These are phyloP conservation scores for Heliocybe sulcata DNA, from an alignment of 1,284 basidiomycete genomes.

Conservation along the genomic window DNA sequence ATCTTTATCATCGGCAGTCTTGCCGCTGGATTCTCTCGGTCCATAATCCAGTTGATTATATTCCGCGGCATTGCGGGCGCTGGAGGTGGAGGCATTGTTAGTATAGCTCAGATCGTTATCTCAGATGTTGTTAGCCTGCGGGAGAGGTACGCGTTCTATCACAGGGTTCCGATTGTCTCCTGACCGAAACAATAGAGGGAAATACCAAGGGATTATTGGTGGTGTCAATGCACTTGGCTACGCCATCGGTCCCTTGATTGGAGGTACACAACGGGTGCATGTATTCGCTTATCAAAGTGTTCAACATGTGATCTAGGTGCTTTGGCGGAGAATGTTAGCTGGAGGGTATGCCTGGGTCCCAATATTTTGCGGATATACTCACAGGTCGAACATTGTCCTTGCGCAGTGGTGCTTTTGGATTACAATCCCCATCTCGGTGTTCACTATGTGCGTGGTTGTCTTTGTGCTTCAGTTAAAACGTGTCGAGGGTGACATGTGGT, in stretches of 20 bases:
- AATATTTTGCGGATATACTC: slow-evolving; percentile 1
- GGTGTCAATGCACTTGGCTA: slow-evolving; percentile 42
- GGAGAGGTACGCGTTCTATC: slow-evolving; percentile 34
- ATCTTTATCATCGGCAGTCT: slow-evolving; percentile 61
- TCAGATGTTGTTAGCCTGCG: slow-evolving; percentile 57
- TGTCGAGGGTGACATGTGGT: slow-evolving; percentile 49
- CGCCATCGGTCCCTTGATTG: slow-evolving; percentile 50
- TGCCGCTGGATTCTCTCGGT: slow-evolving; percentile 50
- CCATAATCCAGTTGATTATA: slow-evolving; percentile 66
- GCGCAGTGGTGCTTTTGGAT: slow-evolving; percentile 61
- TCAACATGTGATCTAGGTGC: slow-evolving; percentile 23
- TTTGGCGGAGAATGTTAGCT: slow-evolving; percentile 47
- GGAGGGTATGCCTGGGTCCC: slow-evolving; percentile 42
- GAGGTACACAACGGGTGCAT: slow-evolving; percentile 18
- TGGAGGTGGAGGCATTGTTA: slow-evolving; percentile 62
- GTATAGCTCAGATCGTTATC: slow-evolving; percentile 59
- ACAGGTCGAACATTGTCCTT: neutral
- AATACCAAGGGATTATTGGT: slow-evolving; percentile 59
- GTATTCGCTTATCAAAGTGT: too few relatives aligned
- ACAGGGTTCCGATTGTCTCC: neutral
- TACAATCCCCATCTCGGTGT: slow-evolving; percentile 50
- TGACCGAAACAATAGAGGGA: slow-evolving; percentile 34
- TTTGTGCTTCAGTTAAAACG: slow-evolving; percentile 61
- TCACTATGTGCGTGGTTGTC: slow-evolving; percentile 44
- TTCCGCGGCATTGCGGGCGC: slow-evolving; percentile 64